These are phyloP conservation scores for Mycena epipterygia DNA, from an alignment of 768 basidiomycete species.

Conservation along the genomic window DNA sequence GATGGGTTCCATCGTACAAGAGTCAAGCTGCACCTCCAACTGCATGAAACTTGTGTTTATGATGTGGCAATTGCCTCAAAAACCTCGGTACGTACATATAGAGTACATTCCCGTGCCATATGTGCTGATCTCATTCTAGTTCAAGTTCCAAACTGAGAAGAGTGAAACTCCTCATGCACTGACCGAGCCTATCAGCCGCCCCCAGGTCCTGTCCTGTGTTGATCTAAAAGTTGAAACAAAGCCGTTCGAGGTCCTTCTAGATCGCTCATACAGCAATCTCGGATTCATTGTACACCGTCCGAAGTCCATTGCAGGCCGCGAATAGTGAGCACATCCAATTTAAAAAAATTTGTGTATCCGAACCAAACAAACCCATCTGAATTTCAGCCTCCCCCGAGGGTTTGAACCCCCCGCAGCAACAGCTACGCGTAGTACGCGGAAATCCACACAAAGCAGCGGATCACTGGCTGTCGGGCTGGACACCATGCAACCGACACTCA, in stretches of 20 bases:
- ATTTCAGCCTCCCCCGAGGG: slow-evolving; percentile 10
- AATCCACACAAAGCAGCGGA: neutral
- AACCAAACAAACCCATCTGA: neutral
- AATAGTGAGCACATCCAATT: neutral
- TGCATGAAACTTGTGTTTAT: neutral
- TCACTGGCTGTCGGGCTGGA: neutral
- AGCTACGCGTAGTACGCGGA: slow-evolving; percentile 1
- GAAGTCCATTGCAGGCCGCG: neutral
- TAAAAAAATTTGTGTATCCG: neutral
- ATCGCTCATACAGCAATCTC: slow-evolving; percentile 25
- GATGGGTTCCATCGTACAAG: slow-evolving; percentile 4
- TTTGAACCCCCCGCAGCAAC: slow-evolving; percentile 2
- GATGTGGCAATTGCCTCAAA: neutral
- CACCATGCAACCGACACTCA: neutral
- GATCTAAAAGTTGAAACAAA: slow-evolving; percentile 14
- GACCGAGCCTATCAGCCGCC: slow-evolving; percentile 2
- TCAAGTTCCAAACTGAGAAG: slow-evolving; percentile 19
- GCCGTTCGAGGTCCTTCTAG: neutral
- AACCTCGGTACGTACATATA: slow-evolving; percentile 1
- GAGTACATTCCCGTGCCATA: too few species aligned
- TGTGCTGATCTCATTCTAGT: neutral
- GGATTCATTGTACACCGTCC: neutral
- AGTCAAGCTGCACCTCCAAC: slow-evolving; percentile 2
- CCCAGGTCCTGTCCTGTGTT: slow-evolving; percentile 7
- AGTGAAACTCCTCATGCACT: neutral